Evolutionary conservation across 345 rosid species (phyloP), one percentile per base, ranked within the genome.

Genomic region (Nasturtium officinale): DNA sequence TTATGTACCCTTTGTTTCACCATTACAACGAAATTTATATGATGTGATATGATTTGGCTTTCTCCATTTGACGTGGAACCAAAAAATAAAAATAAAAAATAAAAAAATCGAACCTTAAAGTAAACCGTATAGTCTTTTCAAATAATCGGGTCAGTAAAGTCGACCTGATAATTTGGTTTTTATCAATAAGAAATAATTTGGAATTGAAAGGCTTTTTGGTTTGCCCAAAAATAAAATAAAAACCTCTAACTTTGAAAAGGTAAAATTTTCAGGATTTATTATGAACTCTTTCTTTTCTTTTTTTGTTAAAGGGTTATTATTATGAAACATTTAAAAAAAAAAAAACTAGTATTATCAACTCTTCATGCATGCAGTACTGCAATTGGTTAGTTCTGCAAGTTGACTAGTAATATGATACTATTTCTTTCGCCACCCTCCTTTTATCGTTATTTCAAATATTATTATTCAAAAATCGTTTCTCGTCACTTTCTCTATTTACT

Each of bases 401-500:
- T 51, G 75, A 51, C 66, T 11, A 40, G 16, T 40, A 29, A 9
- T 37, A 29, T 17, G 52, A 61, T 38, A n/a, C n/a, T n/a, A 28
- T 61, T 50, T 38, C 53, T 72, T 61, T 72, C 61, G 54, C 61
- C 33, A 51, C 52, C 69, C 61, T 40, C 45, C 32, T 72, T 61
- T 50, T 38, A 26, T 46, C 12, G 1, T 6, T 47, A 61, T 47
- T 58, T 51, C 38, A 50, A 21, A 2, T 40, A 50, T 33, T 33
- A 47, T 48, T 17, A 9, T 65, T 45, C 21, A 2, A 28, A 25
- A 37, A 25, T 16, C 28, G 13, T 71, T 25, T 48, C 15, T 43
- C 42, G 21, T 61, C 52, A 46, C 20, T 32, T 60, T 70, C 58
- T 47, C 17, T 29, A 68, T 55, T 16, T 35, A 51, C 26, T 58